Conservation (phyloP, 257 asterid genomes). For the Forsythia viridissima region DNA sequence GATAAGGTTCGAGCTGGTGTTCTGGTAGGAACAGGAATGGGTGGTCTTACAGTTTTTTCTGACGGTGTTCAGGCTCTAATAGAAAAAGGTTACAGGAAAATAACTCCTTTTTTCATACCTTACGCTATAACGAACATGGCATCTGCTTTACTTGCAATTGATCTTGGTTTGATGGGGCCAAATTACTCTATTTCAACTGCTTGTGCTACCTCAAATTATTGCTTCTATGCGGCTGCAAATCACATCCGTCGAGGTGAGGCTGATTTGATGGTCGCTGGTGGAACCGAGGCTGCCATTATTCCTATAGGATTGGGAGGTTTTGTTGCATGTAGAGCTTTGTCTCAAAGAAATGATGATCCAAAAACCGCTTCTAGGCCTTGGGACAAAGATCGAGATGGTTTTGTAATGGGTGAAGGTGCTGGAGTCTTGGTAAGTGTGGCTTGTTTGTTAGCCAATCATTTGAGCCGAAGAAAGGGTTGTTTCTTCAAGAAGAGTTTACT, state of each 20-base stretch:
- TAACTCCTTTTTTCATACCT: slow-evolving; percentile 90
- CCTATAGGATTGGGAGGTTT: slow-evolving; percentile 95
- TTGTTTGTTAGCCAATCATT: not conserved
- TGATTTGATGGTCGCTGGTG: slow-evolving; percentile 88
- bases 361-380: slow-evolving; percentile 90
- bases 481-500: not conserved
- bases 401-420: slow-evolving; percentile 95
- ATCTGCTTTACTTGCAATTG: slow-evolving; percentile 92
- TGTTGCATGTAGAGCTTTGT: slow-evolving; percentile 91
- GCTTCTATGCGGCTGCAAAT: slow-evolving; percentile 92
- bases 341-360: slow-evolving; percentile 92
- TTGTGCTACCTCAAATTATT: slow-evolving; percentile 90
- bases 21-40: slow-evolving; percentile 94
- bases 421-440: slow-evolving; percentile 72
- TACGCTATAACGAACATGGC: slow-evolving; percentile 93
- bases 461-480: not conserved
- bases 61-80: slow-evolving; percentile 84
- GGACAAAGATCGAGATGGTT: slow-evolving; percentile 87
- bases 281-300: slow-evolving; percentile 92
- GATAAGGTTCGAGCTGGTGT: slow-evolving; percentile 87
- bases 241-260: slow-evolving; percentile 96
- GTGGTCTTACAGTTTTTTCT: slow-evolving; percentile 83
- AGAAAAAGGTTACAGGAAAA: slow-evolving; percentile 77
- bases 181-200: slow-evolving; percentile 93
- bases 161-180: slow-evolving; percentile 92